phyloP scores from a whole-genome alignment of 2,329 filamentous ascomycete genomes.

The Dothideomycetes sp. region DNA sequence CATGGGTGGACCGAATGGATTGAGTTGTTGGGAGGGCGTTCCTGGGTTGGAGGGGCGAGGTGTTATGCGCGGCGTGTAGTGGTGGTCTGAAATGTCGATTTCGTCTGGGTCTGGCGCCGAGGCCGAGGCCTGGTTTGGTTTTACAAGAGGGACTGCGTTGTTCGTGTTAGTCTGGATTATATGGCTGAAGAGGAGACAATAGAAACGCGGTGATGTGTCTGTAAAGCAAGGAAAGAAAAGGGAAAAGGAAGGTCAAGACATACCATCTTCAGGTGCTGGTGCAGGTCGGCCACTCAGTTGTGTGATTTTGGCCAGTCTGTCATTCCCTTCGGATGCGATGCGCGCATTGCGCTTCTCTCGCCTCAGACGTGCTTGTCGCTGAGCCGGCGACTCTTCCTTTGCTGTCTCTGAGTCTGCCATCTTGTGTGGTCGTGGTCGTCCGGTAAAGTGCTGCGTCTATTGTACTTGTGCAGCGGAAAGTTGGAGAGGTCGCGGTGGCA shows the following conservation, averaged over 20 bases:
- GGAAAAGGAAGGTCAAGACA: background rate
- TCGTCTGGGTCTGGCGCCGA: conserved; percentile 56
- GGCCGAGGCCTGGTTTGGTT: conserved; percentile 21
- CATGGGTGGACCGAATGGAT: conserved; percentile 11
- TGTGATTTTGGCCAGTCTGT: conserved; percentile 64
- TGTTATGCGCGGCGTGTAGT: conserved; percentile 11
- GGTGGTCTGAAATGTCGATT: conserved; percentile 62
- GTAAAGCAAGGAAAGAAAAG: too few species aligned
- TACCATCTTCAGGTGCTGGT: conserved; percentile 19
- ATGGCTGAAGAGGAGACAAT: too few species aligned
- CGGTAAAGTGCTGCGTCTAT: too few species aligned
- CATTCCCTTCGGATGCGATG: conserved; percentile 59
- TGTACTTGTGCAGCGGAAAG: too few species aligned
- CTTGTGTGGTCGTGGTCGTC: background rate
- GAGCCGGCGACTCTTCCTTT: conserved; percentile 29
- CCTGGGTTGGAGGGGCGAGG: conserved; percentile 2
- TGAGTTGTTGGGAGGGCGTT: conserved; percentile 1
- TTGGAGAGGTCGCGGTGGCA: too few species aligned
- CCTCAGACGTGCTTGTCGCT: conserved; percentile 57
- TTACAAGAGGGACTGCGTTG: too few species aligned
- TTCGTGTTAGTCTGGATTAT: too few species aligned
- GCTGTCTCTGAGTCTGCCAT: conserved; percentile 15
- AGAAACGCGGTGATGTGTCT: too few species aligned
- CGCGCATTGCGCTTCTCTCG: conserved; percentile 73
- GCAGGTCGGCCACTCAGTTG: conserved; percentile 48